phyloP scores from a whole-genome alignment of 768 basidiomycete species.

The Amanita polypyramis region DNA sequence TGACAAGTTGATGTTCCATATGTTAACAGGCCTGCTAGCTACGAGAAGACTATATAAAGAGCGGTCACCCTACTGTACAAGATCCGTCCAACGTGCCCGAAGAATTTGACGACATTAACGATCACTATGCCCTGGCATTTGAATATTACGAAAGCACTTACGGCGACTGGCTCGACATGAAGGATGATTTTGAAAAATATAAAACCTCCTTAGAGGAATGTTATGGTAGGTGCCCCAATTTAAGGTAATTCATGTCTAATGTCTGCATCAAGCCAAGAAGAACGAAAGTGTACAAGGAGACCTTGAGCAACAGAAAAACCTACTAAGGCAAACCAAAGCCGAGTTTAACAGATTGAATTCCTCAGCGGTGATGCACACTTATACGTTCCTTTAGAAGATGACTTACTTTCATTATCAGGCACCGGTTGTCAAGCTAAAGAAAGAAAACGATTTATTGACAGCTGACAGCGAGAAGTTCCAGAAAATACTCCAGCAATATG shows the following conservation, averaged over 20 bases:
- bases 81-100: conserved; percentile 50
- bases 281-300: conserved; percentile 59
- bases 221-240: conserved; percentile 44
- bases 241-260: conserved; percentile 1
- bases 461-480: conserved; percentile 74
- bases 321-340: conserved; percentile 33
- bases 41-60: conserved; percentile 40
- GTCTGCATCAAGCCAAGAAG: conserved; percentile 42
- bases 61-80: conserved; percentile 61
- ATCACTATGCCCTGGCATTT: conserved; percentile 72
- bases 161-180: conserved; percentile 51
- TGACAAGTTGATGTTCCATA: conserved; percentile 15
- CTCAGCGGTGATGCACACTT: conserved; percentile 35
- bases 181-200: conserved; percentile 60
- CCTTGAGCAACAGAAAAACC: conserved; percentile 45
- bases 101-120: conserved; percentile 64
- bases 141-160: conserved; percentile 65
- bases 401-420: conserved; percentile 28
- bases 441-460: conserved; percentile 51
- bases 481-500: conserved; percentile 61
- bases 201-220: conserved; percentile 63
- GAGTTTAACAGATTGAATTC: conserved; percentile 52
- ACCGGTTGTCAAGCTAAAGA: conserved; percentile 52
- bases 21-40: conserved; percentile 17
- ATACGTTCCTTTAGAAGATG: conserved; percentile 2